Base-by-base conservation (phyloP, 495 filamentous ascomycete genomes). In the Penicillium maclennaniae region DNA sequence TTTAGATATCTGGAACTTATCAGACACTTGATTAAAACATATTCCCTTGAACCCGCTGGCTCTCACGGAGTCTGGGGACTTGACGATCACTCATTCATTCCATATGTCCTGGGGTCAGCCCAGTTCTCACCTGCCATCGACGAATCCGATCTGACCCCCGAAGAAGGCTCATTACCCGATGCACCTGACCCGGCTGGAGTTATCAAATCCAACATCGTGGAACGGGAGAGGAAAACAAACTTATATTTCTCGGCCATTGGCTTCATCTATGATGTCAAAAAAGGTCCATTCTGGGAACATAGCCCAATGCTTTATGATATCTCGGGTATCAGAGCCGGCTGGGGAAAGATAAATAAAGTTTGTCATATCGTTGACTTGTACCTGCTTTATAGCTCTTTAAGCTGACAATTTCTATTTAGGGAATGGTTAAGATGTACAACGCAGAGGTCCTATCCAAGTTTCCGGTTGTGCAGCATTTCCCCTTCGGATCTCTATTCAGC, bases 231-330 rank as follows among this genome's bases (percentile, higher is more conserved):
- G 47, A 74, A 77, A 47, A 74, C 60, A 14, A 96, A 97, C 68
- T 81, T 99, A 76, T 99, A 99, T 69, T 99, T 97, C 75, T 86
- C 85, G n/a, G 95, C 93, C n/a, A 81, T 99, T 55, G 92, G 89
- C 8, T 99, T 99, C 72, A 97, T 99, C 63, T 87, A 96, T 66
- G 95, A 97, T 72, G 93, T 99, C 46, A 99, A 99, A 68, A 90
- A 76, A 48, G 93, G 93, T 0, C 93, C 95, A 1, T 99, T 99
- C 69, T 97, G 93, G 95, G 93, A 97, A 60, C 93, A 99, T 63
- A 95, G 89, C 52, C 95, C 91, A 2, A 92, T 95, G 63, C 77
- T 99, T 16, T 99, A 84, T 63, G 95, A 99, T 70, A 91, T 99
- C 28, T 92, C 87, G 5, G 93, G 93, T 16, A 83, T 99, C 51